Evolutionary conservation across 345 rosid species (phyloP).

Genomic region (Passiflora organensis): DNA sequence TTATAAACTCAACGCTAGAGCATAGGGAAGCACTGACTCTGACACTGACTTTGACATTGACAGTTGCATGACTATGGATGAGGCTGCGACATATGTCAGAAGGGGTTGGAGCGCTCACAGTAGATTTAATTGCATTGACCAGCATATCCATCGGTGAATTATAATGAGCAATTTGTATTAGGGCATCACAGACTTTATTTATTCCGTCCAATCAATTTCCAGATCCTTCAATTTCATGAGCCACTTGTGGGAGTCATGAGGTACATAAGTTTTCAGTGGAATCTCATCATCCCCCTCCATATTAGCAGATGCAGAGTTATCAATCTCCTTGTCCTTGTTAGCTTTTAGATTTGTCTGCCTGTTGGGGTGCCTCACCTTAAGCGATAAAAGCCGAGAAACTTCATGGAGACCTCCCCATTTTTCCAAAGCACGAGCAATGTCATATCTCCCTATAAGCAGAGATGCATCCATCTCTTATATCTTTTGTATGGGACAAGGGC

Average conservation of each 20-base stretch:
- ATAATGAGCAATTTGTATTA: too few species aligned
- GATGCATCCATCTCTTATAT: neutral
- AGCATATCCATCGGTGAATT: too few species aligned
- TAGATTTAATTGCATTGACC: too few species aligned
- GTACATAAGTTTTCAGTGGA: constrained; percentile 38
- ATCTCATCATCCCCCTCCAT: constrained; percentile 28
- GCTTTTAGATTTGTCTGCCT: constrained; percentile 29
- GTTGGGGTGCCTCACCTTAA: constrained; percentile 72
- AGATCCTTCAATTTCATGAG: constrained; percentile 52
- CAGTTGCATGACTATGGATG: too few species aligned
- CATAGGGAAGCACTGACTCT: too few species aligned
- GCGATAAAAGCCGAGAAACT: constrained; percentile 70
- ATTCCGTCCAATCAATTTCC: constrained; percentile 79
- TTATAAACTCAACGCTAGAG: too few species aligned
- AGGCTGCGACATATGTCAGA: too few species aligned
- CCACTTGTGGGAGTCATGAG: constrained; percentile 85
- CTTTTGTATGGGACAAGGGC: too few species aligned
- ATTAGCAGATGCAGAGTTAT: constrained; percentile 25
- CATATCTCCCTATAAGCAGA: constrained; percentile 59
- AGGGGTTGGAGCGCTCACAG: too few species aligned
- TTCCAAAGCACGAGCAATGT: constrained; percentile 91
- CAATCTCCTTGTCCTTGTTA: constrained; percentile 40
- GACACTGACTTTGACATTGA: too few species aligned
- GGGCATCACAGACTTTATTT: neutral
- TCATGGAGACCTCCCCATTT: constrained; percentile 95